Evolutionary conservation across 495 filamentous ascomycete species (phyloP), one percentile per base, ranked within the genome.

Genomic region (Tuber indicum): DNA sequence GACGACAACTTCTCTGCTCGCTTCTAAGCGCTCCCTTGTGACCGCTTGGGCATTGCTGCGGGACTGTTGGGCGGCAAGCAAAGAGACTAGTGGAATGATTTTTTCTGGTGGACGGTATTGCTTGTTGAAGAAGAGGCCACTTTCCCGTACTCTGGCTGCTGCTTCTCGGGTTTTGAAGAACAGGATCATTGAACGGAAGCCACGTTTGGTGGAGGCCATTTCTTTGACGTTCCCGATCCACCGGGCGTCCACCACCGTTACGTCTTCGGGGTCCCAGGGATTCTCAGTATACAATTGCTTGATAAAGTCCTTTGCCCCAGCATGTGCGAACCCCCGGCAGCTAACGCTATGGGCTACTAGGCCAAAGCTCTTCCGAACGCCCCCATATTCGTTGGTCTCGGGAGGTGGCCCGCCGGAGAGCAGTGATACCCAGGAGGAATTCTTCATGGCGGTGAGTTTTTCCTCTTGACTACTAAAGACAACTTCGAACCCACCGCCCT

Each of bases 121-220:
- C 26, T 66, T 66, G 26, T 66, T 66, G 12, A 66, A 66, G 58
- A 66, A 66, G 58, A 66, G 58, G 26, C 58, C 58, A 10, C 16
- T 66, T 32, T 66, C 58, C n/a, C 26, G 58, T 17, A 66, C 12
- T 2, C 3, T 5, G 58, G n/a, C n/a, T 32, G 58, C 26, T 66
- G 58, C 58, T 66, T 66, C 58, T 14, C 26, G 58, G 58, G 58
- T 66, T 66, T 66, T 66, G 58, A 66, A 66, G 26, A 66, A 66
- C 0, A 66, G 26, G 26, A 66, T 32, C 58, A 66, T 32, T 26
- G 58, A 66, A 12, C 58, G 58, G 58, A 36, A 36, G 26, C 58
- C 58, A 7, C 26, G 58, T 26, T 66, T 66, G 26, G 12, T 36
- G 26, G 58, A 66, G 0, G 58, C 6, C 26, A 66, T 32, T 19